Conservation (phyloP, 768 basidiomycete species). For the Amanita subjunquillea region DNA sequence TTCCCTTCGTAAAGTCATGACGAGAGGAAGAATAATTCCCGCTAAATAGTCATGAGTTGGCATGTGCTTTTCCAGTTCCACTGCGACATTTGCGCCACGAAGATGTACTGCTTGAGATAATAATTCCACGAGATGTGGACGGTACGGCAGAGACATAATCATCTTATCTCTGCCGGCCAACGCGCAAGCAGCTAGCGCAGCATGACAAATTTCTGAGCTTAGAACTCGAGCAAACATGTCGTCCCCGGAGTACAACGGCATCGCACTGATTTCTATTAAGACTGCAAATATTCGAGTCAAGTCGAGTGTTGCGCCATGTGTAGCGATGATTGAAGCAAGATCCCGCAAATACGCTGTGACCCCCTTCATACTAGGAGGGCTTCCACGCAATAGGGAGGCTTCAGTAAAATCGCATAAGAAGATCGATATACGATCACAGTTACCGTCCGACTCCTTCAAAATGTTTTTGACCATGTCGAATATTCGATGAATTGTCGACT, state of each 20-base stretch:
- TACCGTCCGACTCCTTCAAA: conserved; percentile 39
- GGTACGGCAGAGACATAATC: conserved; percentile 28
- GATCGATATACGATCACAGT: conserved; percentile 29
- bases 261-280: conserved; percentile 32
- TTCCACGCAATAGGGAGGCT: conserved; percentile 37
- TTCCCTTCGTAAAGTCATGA: conserved; percentile 41
- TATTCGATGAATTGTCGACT: conserved; percentile 30
- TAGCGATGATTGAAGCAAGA: conserved; percentile 43
- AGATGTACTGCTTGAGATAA: conserved; percentile 37
- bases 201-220: conserved; percentile 32
- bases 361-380: conserved; percentile 33
- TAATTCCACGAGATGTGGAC: conserved; percentile 28
- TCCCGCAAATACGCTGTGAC: conserved; percentile 43
- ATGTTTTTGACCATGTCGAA: conserved; percentile 48
- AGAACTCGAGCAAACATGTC: conserved; percentile 36
- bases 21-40: conserved; percentile 53
- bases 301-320: conserved; percentile 39
- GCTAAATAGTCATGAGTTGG: conserved; percentile 55
- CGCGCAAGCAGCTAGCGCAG: conserved; percentile 38
- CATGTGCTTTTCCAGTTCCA: conserved; percentile 42
- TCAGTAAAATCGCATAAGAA: conserved; percentile 47
- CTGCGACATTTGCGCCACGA: conserved; percentile 40
- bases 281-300: conserved; percentile 48
- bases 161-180: conserved; percentile 30
- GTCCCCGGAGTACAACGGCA: conserved; percentile 42